Evolutionary conservation across 257 asterid genomes (phyloP), one percentile per base, ranked within the genome.

Genomic region (Mentha longifolia): DNA sequence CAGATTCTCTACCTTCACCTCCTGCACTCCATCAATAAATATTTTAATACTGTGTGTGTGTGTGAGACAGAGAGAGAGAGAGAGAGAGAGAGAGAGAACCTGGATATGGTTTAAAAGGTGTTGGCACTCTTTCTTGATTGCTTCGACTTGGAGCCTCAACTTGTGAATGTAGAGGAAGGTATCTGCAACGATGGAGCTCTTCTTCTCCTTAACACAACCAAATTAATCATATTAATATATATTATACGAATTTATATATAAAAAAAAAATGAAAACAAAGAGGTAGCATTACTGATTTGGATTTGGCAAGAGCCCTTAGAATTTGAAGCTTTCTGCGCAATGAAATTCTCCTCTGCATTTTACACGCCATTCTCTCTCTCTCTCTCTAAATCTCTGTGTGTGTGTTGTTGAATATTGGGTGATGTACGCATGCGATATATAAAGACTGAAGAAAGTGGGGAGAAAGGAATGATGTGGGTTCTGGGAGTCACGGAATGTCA

Each of bases 1-100:
- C n/a, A 83, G 2, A 72, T 86, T 87, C 83, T 89, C 98, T 46
- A 92, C 94, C 68, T 81, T 84, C 88, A 92, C 95, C 55, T 87
- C 92, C 95, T 92, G 77, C 10, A 5, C 0, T 10, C 55, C 33
- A 67, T 58, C 66, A 69, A 62, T 37, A 61, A n/a, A 25, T 67
- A 31, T 5, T 2, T 9, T 54, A 41, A 41, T 2, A 41, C 7
- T 20, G 8, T 54, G 35, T 55, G 61, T 55, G n/a, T 56, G 42
- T 6, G 42, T 6, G 19, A 5, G n/a, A n/a, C n/a, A n/a, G n/a
- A n/a, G n/a, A n/a, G n/a, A 60, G 72, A 67, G 69, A 69, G 73
- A 74, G 74, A 78, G 70, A 61, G 71, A 63, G 52, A 42, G 71
- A 43, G 61, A 14, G 71, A 7, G 71, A 17, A 88, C 97, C 47